Base-by-base conservation (phyloP, 2,329 filamentous ascomycete genomes). In the Paecilomyces dactylethromorphus region DNA sequence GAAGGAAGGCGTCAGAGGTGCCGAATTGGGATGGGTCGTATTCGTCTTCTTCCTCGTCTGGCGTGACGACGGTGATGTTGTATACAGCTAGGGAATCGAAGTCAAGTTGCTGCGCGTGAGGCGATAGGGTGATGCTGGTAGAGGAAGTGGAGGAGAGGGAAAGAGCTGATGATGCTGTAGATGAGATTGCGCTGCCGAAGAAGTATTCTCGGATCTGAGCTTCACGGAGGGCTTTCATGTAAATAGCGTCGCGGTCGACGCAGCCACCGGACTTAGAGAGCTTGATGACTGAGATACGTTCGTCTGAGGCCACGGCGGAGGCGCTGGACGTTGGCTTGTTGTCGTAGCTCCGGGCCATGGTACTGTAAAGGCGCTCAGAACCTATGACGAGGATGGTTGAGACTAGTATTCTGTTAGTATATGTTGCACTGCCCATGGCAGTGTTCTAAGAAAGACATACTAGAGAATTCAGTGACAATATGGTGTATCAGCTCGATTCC, bases 171-270 rank as follows among this genome's bases (percentile, higher is more conserved):
- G 71, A 71, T 12, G 68, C 72, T 10, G 73, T 74, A 11, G 75
- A 74, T 1, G 76, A 71, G 10, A 74, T 72, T 0, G 74, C 66
- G 62, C 90, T 88, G 10, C 94, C 94, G 71, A 97, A 99, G 78
- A 99, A 99, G 75, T 99, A 99, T 66, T 92, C 88, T 64, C 89
- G 88, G 56, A 97, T 92, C 55, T 89, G 84, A 0, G 88, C 84
- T 68, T 95, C 90, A 52, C 89, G 84, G 4, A 85, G 77, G 15
- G 86, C 82, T 67, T 90, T 89, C 81, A 92, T 85, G 72, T 91
- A 95, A 0, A 77, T 71, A 39, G 87, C 84, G 63, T 92, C 88
- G 54, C 91, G 84, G 67, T 90, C 85, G 1, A 90, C 90, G 39
- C 90, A 92, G 24, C 94, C 94, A 35, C 91, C 90, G 0, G 92